A percentile compares a stretch with the other conserved stretches of the same genome.
phyloP scores from a whole-genome alignment of 2,329 filamentous ascomycete species.

The Cercospora beticola region DNA sequence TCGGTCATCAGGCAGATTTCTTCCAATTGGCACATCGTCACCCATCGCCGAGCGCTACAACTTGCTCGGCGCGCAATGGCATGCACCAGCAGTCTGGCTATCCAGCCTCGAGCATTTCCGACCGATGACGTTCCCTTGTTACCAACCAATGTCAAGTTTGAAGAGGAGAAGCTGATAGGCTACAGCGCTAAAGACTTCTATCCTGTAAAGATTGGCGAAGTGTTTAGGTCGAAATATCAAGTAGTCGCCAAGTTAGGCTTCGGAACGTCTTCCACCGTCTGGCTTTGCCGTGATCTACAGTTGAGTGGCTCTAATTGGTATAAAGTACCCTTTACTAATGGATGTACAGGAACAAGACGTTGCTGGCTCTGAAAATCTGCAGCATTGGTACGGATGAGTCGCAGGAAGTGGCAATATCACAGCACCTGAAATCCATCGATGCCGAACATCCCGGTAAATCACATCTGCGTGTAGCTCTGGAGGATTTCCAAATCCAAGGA shows the following conservation, averaged over 20 bases:
- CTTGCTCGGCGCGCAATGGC: too few relatives aligned
- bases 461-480: neutral
- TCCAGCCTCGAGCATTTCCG: neutral
- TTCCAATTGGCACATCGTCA: too few relatives aligned
- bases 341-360: too few relatives aligned
- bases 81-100: too few relatives aligned
- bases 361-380: neutral
- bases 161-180: slow-evolving; percentile 6
- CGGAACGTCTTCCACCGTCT: slow-evolving; percentile 43
- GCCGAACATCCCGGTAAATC: neutral
- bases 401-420: neutral
- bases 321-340: too few relatives aligned
- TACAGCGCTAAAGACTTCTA: slow-evolving; percentile 36
- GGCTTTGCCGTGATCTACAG: slow-evolving; percentile 40
- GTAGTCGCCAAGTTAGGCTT: slow-evolving; percentile 46
- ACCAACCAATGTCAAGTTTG: neutral
- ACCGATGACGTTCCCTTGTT: neutral
- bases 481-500: neutral
- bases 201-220: slow-evolving; percentile 39
- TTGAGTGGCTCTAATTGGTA: too few relatives aligned
- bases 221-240: slow-evolving; percentile 38
- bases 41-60: too few relatives aligned
- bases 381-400: neutral
- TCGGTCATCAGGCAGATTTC: too few relatives aligned
- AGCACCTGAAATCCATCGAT: neutral